Conservation (phyloP, 1,284 basidiomycete species). For the Melampsora allii-populina region DNA sequence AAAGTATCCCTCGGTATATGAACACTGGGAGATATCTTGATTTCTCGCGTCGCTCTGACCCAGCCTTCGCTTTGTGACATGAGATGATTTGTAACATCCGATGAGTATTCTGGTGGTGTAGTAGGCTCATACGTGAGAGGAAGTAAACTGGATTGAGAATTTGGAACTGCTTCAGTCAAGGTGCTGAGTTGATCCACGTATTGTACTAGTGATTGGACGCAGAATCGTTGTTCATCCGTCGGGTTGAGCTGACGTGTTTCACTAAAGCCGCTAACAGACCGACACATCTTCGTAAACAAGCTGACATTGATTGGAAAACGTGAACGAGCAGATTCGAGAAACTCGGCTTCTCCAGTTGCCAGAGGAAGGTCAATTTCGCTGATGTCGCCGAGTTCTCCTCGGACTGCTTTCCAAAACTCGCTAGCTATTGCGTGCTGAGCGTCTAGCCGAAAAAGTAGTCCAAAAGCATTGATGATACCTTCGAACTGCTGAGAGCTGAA, state of each 20-base stretch:
- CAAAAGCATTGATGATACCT: slow-evolving; percentile 34
- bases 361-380: slow-evolving; percentile 19
- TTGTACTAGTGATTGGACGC: slow-evolving; percentile 16
- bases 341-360: slow-evolving; percentile 25
- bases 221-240: slow-evolving; percentile 5
- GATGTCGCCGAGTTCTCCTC: slow-evolving; percentile 13
- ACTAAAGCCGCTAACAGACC: slow-evolving; percentile 37
- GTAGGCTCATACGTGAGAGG: slow-evolving; percentile 37
- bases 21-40: slow-evolving; percentile 31
- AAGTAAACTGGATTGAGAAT: slow-evolving; percentile 19
- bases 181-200: slow-evolving; percentile 33
- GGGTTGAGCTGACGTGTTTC: slow-evolving; percentile 11
- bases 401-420: slow-evolving; percentile 26
- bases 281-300: slow-evolving; percentile 34
- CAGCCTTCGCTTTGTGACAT: slow-evolving; percentile 26
- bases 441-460: slow-evolving; percentile 29
- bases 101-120: slow-evolving; percentile 2
- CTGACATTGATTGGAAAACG: slow-evolving; percentile 35
- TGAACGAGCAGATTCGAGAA: slow-evolving; percentile 14
- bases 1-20: slow-evolving; percentile 31
- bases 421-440: slow-evolving; percentile 30
- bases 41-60: slow-evolving; percentile 36
- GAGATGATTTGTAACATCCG: slow-evolving; percentile 6
- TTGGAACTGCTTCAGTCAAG: slow-evolving; percentile 36
- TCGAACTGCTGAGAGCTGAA: slow-evolving; percentile 31